Evolutionary conservation across 2,329 filamentous ascomycete species (phyloP), one percentile per base, ranked within the genome.

Genomic region (Claviceps spartinae): DNA sequence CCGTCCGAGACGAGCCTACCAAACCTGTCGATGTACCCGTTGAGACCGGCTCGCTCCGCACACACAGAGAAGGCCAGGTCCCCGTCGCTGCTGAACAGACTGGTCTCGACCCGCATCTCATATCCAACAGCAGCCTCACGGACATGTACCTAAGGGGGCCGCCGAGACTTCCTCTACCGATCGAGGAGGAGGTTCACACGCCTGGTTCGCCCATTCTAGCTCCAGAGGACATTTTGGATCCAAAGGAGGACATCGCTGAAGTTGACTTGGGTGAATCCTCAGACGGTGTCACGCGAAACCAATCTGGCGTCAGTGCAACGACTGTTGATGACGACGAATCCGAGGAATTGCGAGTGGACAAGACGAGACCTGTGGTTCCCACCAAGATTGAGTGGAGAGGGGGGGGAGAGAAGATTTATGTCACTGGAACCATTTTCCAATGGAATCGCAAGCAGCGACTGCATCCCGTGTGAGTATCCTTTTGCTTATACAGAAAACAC

Each of bases 401-500:
- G 8, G 81, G 82, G 50, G 90, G 87, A 54, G 86, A 95, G 53
- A 94, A 90, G 68, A 82, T 97, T 57, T 98, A 95, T 66, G 89
- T 98, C 46, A 98, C 93, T 0, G 91, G 91, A 58, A 97, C 93
- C 20, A 96, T 97, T 64, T 94, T 95, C 61, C 87, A 91, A 66
- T 98, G 93, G 93, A 89, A 94, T 69, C 85, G 86, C 66, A 97
- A 97, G 70, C 94, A 90, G 65, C 81, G 86, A 60, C 73, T 98
- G 63, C 82, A 89, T 67, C 83, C 79, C 67, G 84, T 88, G 89
- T 95, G 79, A 79, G 85, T 81, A n/a, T 9, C 18, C 40, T 24
- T 42, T 41, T 45, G 46, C 34, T 40, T 14, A 16, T 18, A 13
- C 24, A 36, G 26, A 4, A 41, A 16, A 48, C 44, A 18, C 38